phyloP scores from a whole-genome alignment of 441 rosid genomes.

The Euphorbia celastroides region DNA sequence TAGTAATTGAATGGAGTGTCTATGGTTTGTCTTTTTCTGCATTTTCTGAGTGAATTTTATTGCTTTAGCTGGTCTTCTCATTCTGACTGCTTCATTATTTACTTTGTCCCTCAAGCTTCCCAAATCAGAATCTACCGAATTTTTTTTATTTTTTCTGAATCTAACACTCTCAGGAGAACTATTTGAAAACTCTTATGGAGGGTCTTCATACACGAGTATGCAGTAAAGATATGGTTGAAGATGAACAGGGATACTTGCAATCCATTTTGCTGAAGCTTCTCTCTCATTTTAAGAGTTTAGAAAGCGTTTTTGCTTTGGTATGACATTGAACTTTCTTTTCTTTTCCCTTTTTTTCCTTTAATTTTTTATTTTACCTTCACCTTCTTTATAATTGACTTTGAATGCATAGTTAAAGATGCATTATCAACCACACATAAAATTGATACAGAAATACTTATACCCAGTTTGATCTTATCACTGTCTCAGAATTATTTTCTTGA shows the following conservation, averaged over 20 bases:
- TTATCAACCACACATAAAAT: conserved; percentile 1
- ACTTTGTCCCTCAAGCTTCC: not conserved
- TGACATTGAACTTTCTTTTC: conserved; percentile 13
- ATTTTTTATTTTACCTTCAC: not conserved
- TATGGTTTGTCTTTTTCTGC: not conserved
- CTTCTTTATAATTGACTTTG: not conserved
- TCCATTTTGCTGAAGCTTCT: conserved; percentile 76
- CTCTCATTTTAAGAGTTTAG: conserved; percentile 57
- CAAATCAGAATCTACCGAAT: not conserved
- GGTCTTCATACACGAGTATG: conserved; percentile 42
- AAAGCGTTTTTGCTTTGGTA: conserved; percentile 67
- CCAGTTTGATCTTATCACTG: conserved; percentile 16
- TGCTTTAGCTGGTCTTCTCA: not conserved
- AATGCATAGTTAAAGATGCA: conserved; percentile 10
- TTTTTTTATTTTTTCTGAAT: conserved; percentile 19
- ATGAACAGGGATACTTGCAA: conserved; percentile 66
- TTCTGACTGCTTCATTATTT: not conserved
- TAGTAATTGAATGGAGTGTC: not conserved
- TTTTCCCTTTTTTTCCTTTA: not conserved
- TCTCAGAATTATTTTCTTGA: conserved; percentile 71
- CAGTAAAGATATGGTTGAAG: conserved; percentile 50
- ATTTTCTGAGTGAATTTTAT: not conserved
- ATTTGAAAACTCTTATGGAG: conserved; percentile 51
- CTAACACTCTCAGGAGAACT: conserved; percentile 44
- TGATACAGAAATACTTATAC: conserved; percentile 3